Percentiles rank a stretch among this genome's conserved stretches.
Conservation (phyloP, 805 yeast species). For the Saturnispora serradocipensis region DNA sequence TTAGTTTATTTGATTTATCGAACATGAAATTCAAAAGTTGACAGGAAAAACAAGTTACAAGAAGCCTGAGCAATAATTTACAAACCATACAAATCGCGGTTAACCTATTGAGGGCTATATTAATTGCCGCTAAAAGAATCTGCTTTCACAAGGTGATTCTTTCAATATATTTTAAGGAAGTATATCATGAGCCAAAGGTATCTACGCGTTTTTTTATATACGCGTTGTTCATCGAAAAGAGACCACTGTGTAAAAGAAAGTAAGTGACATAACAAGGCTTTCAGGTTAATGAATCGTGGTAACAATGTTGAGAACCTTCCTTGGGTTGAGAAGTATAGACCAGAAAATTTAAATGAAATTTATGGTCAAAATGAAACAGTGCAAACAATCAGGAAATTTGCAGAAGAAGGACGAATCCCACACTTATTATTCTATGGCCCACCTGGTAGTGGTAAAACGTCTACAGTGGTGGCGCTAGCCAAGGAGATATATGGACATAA, state of each 20-base stretch:
- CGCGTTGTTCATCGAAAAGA: not conserved
- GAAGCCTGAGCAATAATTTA: too few relatives aligned
- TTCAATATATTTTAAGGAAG: too few relatives aligned
- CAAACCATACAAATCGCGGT: too few relatives aligned
- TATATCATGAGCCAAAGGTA: not conserved
- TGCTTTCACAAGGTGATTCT: too few relatives aligned
- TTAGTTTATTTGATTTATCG: too few relatives aligned
- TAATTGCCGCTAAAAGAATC: too few relatives aligned
- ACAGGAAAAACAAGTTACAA: too few relatives aligned
- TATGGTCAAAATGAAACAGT: conserved; percentile 88
- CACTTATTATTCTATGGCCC: conserved; percentile 93
- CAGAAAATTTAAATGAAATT: conserved; percentile 72
- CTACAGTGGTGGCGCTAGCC: conserved; percentile 82
- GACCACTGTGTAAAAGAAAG: not conserved
- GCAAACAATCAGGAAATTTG: conserved; percentile 75
- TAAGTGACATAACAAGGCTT: not conserved
- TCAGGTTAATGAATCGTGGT: conserved; percentile 1
- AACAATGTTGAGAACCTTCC: conserved; percentile 45
- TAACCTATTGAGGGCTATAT: too few relatives aligned
- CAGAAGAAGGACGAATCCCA: conserved; percentile 74
- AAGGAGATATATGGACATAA: conserved; percentile 75
- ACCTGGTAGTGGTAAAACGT: conserved; percentile 90
- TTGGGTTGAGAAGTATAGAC: conserved; percentile 96
- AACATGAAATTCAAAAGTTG: too few relatives aligned
- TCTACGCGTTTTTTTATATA: not conserved